Evolutionary conservation across 768 basidiomycete species (phyloP).

Genomic region (Obba rivulosa): DNA sequence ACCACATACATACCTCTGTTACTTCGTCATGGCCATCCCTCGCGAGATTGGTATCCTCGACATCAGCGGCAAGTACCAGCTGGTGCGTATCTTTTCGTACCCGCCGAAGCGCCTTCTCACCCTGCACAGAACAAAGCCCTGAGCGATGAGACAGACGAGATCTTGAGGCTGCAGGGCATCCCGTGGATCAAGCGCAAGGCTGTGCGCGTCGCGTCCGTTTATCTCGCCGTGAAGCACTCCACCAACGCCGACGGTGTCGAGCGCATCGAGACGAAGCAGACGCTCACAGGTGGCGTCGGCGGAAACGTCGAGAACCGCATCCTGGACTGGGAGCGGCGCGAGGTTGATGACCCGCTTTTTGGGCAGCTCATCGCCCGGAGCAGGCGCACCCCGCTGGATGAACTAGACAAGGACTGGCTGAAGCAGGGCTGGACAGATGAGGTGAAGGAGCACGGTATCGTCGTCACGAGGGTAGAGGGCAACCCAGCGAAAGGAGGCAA

Average conservation of each 20-base stretch:
- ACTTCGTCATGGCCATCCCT: slow-evolving; percentile 59
- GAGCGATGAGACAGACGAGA: slow-evolving; percentile 55
- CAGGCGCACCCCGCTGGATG: slow-evolving; percentile 23
- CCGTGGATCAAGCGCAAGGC: slow-evolving; percentile 64
- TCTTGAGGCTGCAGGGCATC: slow-evolving; percentile 68
- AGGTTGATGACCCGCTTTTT: slow-evolving; percentile 55
- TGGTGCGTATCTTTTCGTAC: slow-evolving; percentile 37
- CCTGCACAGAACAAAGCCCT: slow-evolving; percentile 57
- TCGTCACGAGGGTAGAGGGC: slow-evolving; percentile 41
- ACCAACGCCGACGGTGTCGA: not conserved
- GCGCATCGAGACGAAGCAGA: slow-evolving; percentile 7
- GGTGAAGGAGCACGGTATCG: slow-evolving; percentile 25
- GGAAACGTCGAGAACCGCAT: slow-evolving; percentile 51
- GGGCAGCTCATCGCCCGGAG: slow-evolving; percentile 46
- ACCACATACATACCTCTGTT: not conserved
- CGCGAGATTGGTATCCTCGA: slow-evolving; percentile 51
- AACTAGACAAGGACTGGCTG: slow-evolving; percentile 31
- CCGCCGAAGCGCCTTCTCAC: too few species aligned
- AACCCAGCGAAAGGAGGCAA: slow-evolving; percentile 56
- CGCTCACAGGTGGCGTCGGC: slow-evolving; percentile 39
- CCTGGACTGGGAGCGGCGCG: slow-evolving; percentile 51
- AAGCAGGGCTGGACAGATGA: slow-evolving; percentile 39
- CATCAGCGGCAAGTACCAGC: slow-evolving; percentile 53
- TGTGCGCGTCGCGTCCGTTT: slow-evolving; percentile 52
- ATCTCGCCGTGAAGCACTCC: slow-evolving; percentile 49